Conservation (phyloP, 306 rosid species). For the Ceratonia siliqua region DNA sequence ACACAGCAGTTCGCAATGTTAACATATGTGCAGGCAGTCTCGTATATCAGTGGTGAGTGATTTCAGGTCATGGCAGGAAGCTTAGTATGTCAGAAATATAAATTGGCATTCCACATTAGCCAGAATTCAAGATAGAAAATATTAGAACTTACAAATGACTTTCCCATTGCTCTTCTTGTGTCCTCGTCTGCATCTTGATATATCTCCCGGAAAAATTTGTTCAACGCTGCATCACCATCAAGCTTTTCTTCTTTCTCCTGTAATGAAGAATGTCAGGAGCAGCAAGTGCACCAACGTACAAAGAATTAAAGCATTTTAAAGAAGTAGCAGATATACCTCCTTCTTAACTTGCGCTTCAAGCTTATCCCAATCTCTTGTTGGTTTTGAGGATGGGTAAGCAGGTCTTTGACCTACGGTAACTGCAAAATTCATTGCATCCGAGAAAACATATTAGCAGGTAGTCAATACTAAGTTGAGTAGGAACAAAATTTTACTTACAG, state of each 20-base stretch:
- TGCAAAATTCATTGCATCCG: constrained; percentile 4
- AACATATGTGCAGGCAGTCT: background rate
- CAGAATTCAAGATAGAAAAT: background rate
- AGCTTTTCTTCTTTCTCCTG: constrained; percentile 97
- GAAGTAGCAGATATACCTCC: constrained; percentile 56
- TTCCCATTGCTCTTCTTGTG: constrained; percentile 87
- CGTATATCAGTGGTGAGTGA: background rate
- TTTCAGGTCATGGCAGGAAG: background rate
- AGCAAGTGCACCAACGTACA: background rate
- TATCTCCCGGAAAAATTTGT: constrained; percentile 88
- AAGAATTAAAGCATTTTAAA: background rate
- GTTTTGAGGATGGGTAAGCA: constrained; percentile 85
- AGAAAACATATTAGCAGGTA: background rate
- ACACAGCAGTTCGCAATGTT: background rate
- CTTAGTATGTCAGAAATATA: background rate
- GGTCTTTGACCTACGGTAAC: constrained; percentile 52
- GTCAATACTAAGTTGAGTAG: background rate
- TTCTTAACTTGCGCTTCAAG: constrained; percentile 85
- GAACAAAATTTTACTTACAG: background rate
- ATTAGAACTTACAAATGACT: constrained; percentile 74
- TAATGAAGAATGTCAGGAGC: constrained; percentile 15
- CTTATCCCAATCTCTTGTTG: constrained; percentile 83
- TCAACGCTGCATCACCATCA: constrained; percentile 93
- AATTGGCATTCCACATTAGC: background rate
- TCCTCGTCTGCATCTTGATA: constrained; percentile 94